Percentiles rank a stretch among this genome's conserved stretches.
phyloP scores from a whole-genome alignment of 1,139 yeast species.

The Chernovozyma sophiae-reginae region DNA sequence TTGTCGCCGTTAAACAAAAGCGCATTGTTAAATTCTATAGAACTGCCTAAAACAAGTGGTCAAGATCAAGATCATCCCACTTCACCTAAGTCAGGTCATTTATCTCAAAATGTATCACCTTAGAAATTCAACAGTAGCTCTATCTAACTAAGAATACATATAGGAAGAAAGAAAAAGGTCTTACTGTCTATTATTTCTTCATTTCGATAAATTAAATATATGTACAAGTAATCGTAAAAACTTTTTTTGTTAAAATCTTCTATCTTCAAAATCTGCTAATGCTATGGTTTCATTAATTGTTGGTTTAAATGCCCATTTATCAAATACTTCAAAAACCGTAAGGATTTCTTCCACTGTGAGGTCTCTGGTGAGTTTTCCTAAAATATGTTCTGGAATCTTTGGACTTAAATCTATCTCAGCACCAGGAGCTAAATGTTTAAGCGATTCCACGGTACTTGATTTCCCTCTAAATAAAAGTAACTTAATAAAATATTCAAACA shows the following conservation, averaged over 20 bases:
- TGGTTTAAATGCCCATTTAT: constrained; percentile 88
- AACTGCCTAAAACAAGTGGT: too few species aligned
- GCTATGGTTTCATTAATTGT: constrained; percentile 19
- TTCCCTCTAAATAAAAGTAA: constrained; percentile 55
- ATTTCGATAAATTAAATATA: too few species aligned
- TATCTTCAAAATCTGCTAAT: constrained; percentile 5
- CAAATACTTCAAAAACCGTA: constrained; percentile 48
- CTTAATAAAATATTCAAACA: constrained; percentile 65
- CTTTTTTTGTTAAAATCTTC: constrained; percentile 4
- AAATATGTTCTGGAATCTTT: constrained; percentile 30
- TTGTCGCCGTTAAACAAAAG: not conserved
- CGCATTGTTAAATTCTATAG: too few species aligned
- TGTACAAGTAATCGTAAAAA: too few species aligned
- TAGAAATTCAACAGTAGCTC: too few species aligned
- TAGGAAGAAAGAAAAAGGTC: too few species aligned
- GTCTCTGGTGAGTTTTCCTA: constrained; percentile 44
- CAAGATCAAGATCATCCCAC: too few species aligned
- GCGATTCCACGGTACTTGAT: constrained; percentile 43
- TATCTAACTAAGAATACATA: too few species aligned
- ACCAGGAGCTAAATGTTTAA: constrained; percentile 73
- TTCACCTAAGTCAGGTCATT: too few species aligned
- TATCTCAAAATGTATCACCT: too few species aligned
- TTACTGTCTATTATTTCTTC: too few species aligned
- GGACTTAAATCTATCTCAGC: constrained; percentile 59
- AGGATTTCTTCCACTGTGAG: constrained; percentile 54